A percentile compares a stretch with the other conserved stretches of the same genome.
Evolutionary conservation across 257 asterid species (phyloP).

Genomic region (Solanum infundibuliforme): DNA sequence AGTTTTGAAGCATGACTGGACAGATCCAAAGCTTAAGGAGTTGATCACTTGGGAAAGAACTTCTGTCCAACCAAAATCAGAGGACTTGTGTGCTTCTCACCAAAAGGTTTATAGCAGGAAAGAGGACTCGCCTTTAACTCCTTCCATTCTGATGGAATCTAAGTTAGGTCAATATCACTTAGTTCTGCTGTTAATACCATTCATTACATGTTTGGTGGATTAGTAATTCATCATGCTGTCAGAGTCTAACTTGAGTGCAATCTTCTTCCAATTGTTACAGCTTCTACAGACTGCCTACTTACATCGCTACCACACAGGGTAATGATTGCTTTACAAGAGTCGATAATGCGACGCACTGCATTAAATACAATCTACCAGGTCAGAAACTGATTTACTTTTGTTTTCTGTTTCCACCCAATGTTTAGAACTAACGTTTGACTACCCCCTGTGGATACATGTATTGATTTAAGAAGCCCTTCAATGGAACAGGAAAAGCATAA

Average conservation of each 20-base stretch:
- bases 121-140: slow-evolving; percentile 10
- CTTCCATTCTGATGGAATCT: slow-evolving; percentile 7
- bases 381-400: neutral
- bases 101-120: slow-evolving; percentile 14
- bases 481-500: neutral
- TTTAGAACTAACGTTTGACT: neutral
- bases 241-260: neutral
- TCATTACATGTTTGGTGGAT: neutral
- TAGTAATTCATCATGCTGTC: neutral
- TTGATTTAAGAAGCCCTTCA: neutral
- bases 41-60: slow-evolving; percentile 81
- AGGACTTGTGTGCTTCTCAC: slow-evolving; percentile 13
- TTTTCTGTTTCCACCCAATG: neutral
- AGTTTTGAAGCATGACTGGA: slow-evolving; percentile 71
- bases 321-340: slow-evolving; percentile 61
- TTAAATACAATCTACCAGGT: slow-evolving; percentile 53
- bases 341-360: slow-evolving; percentile 59
- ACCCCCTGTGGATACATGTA: neutral
- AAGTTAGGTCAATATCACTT: slow-evolving; percentile 32
- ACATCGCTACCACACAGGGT: slow-evolving; percentile 39
- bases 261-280: slow-evolving; percentile 17
- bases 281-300: slow-evolving; percentile 11
- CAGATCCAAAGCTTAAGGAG: slow-evolving; percentile 45
- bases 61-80: slow-evolving; percentile 45
- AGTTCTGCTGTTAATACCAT: neutral